phyloP scores from a whole-genome alignment of 805 yeast genomes.

The Monosporozyma siamensis region DNA sequence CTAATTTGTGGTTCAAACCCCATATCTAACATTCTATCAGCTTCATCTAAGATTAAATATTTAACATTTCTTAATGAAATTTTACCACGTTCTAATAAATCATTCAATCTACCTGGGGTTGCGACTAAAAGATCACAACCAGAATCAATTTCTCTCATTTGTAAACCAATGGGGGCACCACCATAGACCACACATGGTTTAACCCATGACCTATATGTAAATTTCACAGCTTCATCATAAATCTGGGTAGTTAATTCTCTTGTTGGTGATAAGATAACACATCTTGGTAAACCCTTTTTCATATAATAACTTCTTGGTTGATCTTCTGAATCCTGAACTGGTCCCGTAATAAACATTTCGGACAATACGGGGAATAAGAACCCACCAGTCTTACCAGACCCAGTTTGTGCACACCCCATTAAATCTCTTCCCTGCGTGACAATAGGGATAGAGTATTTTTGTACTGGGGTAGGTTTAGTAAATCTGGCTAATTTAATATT shows the following conservation, averaged over 20 bases:
- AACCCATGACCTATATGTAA: slow-evolving; percentile 97
- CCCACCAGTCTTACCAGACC: slow-evolving; percentile 99
- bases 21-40: slow-evolving; percentile 99
- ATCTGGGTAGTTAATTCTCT: slow-evolving; percentile 97
- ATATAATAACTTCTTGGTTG: slow-evolving; percentile 36
- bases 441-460: slow-evolving; percentile 84
- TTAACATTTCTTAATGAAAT: slow-evolving; percentile 81
- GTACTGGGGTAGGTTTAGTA: slow-evolving; percentile 91
- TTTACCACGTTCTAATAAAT: slow-evolving; percentile 86
- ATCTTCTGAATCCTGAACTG: slow-evolving; percentile 51
- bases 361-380: slow-evolving; percentile 93
- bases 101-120: slow-evolving; percentile 97
- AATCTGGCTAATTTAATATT: slow-evolving; percentile 82
- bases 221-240: slow-evolving; percentile 88
- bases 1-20: slow-evolving; percentile 99
- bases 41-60: slow-evolving; percentile 92
- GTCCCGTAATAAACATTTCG: slow-evolving; percentile 80
- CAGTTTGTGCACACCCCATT: slow-evolving; percentile 96
- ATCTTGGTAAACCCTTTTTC: slow-evolving; percentile 84
- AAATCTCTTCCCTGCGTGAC: slow-evolving; percentile 80
- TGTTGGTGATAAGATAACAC: slow-evolving; percentile 92
- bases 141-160: slow-evolving; percentile 74
- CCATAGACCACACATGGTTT: slow-evolving; percentile 93
- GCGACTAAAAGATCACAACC: slow-evolving; percentile 96
- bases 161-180: slow-evolving; percentile 87